Percentiles rank a stretch among this genome's conserved stretches.
phyloP scores from a whole-genome alignment of 2,329 filamentous ascomycete species.

The Fusarium compactum region DNA sequence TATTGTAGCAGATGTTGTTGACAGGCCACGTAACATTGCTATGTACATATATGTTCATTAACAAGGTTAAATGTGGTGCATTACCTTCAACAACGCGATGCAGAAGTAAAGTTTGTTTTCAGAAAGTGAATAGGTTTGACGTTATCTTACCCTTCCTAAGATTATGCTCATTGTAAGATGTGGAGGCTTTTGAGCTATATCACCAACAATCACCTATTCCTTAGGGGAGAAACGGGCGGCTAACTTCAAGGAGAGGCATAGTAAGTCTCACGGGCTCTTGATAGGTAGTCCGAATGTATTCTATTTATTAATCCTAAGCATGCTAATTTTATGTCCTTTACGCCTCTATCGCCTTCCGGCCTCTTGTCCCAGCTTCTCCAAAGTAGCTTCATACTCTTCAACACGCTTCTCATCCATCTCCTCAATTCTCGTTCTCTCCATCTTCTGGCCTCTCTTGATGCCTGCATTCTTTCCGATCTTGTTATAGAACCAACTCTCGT shows the following conservation, averaged over 20 bases:
- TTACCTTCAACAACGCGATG: background rate
- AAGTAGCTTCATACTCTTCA: slow-evolving; percentile 64
- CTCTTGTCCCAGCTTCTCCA: slow-evolving; percentile 73
- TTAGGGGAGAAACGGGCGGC: background rate
- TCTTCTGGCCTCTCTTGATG: slow-evolving; percentile 58
- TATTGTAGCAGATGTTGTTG: too few relatives aligned
- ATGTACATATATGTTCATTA: background rate
- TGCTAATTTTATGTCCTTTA: background rate
- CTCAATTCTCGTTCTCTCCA: slow-evolving; percentile 62
- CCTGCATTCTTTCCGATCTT: slow-evolving; percentile 75
- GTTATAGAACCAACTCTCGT: slow-evolving; percentile 94
- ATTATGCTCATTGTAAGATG: background rate
- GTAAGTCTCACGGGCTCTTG: too few relatives aligned
- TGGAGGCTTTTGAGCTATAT: background rate
- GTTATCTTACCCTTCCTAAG: background rate
- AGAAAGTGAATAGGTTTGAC: background rate
- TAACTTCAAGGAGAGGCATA: background rate
- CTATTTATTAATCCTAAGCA: slow-evolving; percentile 1
- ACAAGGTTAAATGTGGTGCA: background rate
- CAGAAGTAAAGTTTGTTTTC: background rate
- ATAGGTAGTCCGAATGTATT: background rate
- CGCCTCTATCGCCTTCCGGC: slow-evolving; percentile 54
- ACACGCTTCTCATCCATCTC: slow-evolving; percentile 63
- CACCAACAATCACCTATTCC: slow-evolving; percentile 3
- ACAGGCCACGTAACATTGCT: background rate